Base-by-base conservation (phyloP, 1,139 yeast genomes). In the Lodderomyces theae region DNA sequence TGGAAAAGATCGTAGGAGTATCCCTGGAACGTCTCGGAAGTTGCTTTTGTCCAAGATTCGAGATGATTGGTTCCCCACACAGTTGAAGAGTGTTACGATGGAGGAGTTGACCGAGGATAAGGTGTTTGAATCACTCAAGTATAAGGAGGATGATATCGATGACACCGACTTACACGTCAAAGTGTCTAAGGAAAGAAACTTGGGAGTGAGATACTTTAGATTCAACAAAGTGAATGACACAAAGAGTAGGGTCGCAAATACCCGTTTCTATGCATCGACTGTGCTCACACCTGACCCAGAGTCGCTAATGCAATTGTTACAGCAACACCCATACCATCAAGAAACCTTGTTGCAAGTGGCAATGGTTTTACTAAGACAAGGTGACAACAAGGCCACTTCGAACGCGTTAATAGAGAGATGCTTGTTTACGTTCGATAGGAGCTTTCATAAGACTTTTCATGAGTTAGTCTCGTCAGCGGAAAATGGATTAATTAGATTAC, bases 301-400 rank as follows among this genome's bases (percentile, higher is more conserved):
- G 45, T 72, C 83, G 0, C 63, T 85, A 40, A 76, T 83, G 51
- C 66, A 64, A 29, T 57, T 81, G 36, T 61, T 83, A 17, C 79
- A 78, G 40, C 74, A 68, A 45, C 66, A 69, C 45, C 95, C 95
- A 5, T 87, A 86, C 54, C 92, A 85, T 52, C 79, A 80, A 2
- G 89, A 85, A 44, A 82, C 92, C 0, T 64, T 87, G n/a, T 63
- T 88, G 35, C 95, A 87, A 61, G 86, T 83, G 1, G 86, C 95
- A 1, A 77, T 82, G 62, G 83, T 86, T 15, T 61, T 86, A 38
- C 72, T 82, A 28, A 74, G 94, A 57, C 92, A 86, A 52, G 95
- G 95, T 23, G 86, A 83, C 47, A 69, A 71, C 43, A 83, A 81
- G 57, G 69, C 86, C 34, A 66, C 84, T 47, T 72, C 90, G 49